phyloP scores from a whole-genome alignment of 2,329 filamentous ascomycete species.

The Pyrenophora graminea region DNA sequence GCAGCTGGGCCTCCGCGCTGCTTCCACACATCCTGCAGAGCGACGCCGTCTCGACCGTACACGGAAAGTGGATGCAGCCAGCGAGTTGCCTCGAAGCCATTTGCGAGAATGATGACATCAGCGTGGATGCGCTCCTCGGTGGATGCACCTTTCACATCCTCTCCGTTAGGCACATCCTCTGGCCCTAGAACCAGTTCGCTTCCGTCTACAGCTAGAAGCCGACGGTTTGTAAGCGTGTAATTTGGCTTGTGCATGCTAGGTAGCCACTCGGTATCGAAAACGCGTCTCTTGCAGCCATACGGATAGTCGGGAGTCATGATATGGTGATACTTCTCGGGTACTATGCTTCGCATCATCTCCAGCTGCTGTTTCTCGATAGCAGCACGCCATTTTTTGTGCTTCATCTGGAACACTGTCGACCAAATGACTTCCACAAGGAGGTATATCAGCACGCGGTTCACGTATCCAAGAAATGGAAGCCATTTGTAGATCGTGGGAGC shows the following conservation, averaged over 20 bases:
- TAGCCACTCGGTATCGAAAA: constrained; percentile 30
- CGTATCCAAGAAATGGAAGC: constrained; percentile 1
- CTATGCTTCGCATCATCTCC: neutral
- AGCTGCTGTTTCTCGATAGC: neutral
- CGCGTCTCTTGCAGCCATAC: constrained; percentile 38
- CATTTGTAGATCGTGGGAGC: neutral
- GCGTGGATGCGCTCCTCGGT: neutral
- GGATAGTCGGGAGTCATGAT: constrained; percentile 24
- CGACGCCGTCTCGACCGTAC: neutral
- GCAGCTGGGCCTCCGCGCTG: neutral
- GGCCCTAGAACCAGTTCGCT: neutral
- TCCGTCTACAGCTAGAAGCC: neutral
- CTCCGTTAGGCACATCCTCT: too few relatives aligned
- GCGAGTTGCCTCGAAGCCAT: neutral
- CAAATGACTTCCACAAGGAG: constrained; percentile 1
- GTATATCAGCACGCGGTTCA: constrained; percentile 4
- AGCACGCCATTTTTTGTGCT: constrained; percentile 3
- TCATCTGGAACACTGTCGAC: neutral
- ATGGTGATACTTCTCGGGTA: constrained; percentile 21
- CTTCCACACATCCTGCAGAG: neutral
- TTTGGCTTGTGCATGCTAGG: constrained; percentile 9
- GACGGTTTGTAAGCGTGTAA: constrained; percentile 1
- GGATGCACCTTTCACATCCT: neutral
- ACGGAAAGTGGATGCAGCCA: neutral
- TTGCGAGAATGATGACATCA: neutral